Percentiles rank a stretch among this genome's conserved stretches.
phyloP scores from a whole-genome alignment of 108 stramenopile species.

The Cyclotella sp. region DNA sequence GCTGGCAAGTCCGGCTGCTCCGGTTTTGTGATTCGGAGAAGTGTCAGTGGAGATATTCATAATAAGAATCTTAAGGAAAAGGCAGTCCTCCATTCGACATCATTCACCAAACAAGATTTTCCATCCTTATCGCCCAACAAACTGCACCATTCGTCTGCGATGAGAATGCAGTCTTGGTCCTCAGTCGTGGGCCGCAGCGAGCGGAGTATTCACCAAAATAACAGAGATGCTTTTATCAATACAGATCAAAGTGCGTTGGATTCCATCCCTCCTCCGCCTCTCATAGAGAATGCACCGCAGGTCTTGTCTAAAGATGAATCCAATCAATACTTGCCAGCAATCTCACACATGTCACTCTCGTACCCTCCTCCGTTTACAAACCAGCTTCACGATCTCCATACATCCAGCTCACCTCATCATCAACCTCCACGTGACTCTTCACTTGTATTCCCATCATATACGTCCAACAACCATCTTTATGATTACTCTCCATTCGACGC shows the following conservation, averaged over 20 bases:
- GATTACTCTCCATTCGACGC: background rate
- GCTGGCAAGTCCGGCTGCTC: background rate
- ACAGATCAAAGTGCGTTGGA: background rate
- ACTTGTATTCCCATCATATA: conserved; percentile 1
- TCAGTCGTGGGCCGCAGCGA: conserved; percentile 1
- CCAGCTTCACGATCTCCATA: too few species aligned
- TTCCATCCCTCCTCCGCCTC: background rate
- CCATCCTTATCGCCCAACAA: conserved; percentile 20
- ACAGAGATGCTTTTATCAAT: background rate
- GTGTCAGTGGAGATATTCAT: conserved; percentile 8
- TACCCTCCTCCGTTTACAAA: background rate
- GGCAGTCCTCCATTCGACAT: background rate
- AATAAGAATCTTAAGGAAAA: conserved; percentile 1
- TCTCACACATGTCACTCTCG: background rate
- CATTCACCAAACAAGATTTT: conserved; percentile 23
- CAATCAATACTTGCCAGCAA: background rate
- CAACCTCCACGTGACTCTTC: background rate
- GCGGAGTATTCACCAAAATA: background rate
- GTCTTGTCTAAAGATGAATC: background rate
- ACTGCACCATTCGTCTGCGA: background rate
- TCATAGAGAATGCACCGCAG: background rate
- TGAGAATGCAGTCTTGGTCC: conserved; percentile 17
- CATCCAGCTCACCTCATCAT: background rate
- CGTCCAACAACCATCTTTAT: background rate
- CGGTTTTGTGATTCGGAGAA: background rate